phyloP scores from a whole-genome alignment of 331 rosid species.

The Malus hybrid region DNA sequence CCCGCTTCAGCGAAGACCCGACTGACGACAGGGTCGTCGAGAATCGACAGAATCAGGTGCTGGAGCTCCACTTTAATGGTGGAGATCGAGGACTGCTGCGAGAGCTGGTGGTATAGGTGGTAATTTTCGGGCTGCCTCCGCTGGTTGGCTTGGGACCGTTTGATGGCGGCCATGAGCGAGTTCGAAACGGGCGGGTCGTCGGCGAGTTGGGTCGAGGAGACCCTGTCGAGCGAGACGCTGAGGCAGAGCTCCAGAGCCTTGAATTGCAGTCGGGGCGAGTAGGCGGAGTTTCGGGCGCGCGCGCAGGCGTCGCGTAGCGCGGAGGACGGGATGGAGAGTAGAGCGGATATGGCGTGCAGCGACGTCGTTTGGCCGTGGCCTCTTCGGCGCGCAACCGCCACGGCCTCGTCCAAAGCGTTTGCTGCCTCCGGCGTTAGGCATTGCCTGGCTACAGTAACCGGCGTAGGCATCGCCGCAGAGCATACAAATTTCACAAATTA shows the following conservation, averaged over 20 bases:
- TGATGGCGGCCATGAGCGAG: slow-evolving; percentile 96
- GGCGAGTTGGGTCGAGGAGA: slow-evolving; percentile 47
- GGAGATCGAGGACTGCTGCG: slow-evolving; percentile 62
- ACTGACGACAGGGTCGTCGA: slow-evolving; percentile 95
- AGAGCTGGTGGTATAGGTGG: slow-evolving; percentile 53
- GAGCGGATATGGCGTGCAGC: slow-evolving; percentile 82
- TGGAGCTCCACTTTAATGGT: slow-evolving; percentile 81
- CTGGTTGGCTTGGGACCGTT: slow-evolving; percentile 95
- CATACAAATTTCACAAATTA: no score
- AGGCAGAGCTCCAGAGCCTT: slow-evolving; percentile 86
- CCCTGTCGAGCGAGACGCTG: slow-evolving; percentile 75
- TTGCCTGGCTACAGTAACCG: slow-evolving; percentile 75
- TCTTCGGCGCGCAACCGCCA: slow-evolving; percentile 79
- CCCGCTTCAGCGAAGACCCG: slow-evolving; percentile 94
- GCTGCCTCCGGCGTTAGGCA: slow-evolving; percentile 80
- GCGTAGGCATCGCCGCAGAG: slow-evolving; percentile 73
- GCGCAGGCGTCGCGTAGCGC: slow-evolving; percentile 76
- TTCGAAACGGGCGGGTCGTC: slow-evolving; percentile 88
- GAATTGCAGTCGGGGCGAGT: slow-evolving; percentile 83
- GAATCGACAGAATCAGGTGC: slow-evolving; percentile 70
- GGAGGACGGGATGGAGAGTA: slow-evolving; percentile 59
- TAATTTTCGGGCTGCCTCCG: slow-evolving; percentile 82
- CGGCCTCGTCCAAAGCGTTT: slow-evolving; percentile 83
- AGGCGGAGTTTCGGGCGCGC: slow-evolving; percentile 76
- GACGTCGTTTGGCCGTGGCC: slow-evolving; percentile 92